A percentile compares a stretch with the other conserved stretches of the same genome.
Conservation (phyloP, 768 basidiomycete species). For the Cystobasidium tubakii region DNA sequence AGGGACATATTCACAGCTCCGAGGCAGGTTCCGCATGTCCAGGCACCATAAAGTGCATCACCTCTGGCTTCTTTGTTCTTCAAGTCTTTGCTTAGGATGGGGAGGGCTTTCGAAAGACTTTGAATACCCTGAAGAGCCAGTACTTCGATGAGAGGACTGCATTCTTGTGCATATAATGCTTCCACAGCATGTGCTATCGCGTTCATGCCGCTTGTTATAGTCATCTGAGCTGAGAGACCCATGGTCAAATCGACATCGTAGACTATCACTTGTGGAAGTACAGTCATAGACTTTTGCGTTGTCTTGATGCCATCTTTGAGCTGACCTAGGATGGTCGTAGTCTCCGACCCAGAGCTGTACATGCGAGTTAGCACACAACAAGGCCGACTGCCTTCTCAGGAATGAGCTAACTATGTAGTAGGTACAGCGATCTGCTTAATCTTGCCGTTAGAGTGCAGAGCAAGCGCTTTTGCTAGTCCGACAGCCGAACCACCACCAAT, state of each 20-base stretch:
- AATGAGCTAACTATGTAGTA: slow-evolving; percentile 48
- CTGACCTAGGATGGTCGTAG: slow-evolving; percentile 53
- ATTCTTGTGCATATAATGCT: slow-evolving; percentile 51
- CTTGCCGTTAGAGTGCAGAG: slow-evolving; percentile 49
- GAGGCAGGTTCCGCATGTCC: slow-evolving; percentile 50
- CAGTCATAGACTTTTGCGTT: slow-evolving; percentile 50
- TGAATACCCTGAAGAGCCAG: slow-evolving; percentile 52
- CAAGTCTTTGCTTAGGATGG: slow-evolving; percentile 47
- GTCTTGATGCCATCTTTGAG: slow-evolving; percentile 52
- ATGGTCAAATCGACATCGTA: slow-evolving; percentile 53
- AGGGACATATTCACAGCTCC: slow-evolving; percentile 51
- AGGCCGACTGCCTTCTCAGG: neutral
- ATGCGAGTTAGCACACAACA: neutral
- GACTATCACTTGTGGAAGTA: slow-evolving; percentile 52
- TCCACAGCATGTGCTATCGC: slow-evolving; percentile 54
- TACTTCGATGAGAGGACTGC: slow-evolving; percentile 51
- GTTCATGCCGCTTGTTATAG: slow-evolving; percentile 52
- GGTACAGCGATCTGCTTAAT: slow-evolving; percentile 52
- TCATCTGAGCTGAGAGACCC: slow-evolving; percentile 49
- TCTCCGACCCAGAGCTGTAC: slow-evolving; percentile 51
- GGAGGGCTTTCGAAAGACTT: slow-evolving; percentile 49
- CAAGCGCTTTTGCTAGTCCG: slow-evolving; percentile 53
- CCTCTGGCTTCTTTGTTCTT: slow-evolving; percentile 48
- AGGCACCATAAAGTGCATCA: slow-evolving; percentile 52
- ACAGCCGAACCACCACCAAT: slow-evolving; percentile 52